Percentiles rank a stretch among this genome's conserved stretches.
These are phyloP conservation scores for Orbilia oligospora DNA, from an alignment of 2,329 filamentous ascomycete species.

Conservation along the genomic window DNA sequence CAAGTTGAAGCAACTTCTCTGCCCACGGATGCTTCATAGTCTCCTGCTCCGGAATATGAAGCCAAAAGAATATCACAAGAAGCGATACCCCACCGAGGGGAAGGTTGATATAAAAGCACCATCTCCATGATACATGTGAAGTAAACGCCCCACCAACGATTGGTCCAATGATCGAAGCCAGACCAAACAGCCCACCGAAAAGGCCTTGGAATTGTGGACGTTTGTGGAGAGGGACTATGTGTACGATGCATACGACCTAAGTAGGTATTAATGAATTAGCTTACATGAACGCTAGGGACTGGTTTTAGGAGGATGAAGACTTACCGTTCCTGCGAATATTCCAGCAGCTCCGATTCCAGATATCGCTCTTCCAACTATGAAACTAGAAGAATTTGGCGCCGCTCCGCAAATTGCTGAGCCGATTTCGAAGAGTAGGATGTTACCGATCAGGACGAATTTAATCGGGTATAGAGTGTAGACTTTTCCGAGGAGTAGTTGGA, in stretches of 20 bases:
- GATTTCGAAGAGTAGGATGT: constrained; percentile 51
- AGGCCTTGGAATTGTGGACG: constrained; percentile 64
- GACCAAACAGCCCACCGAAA: constrained; percentile 69
- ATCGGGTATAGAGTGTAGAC: constrained; percentile 67
- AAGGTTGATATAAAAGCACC: constrained; percentile 76
- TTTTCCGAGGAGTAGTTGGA: constrained; percentile 68
- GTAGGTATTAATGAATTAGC: constrained; percentile 69
- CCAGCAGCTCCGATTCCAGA: constrained; percentile 72
- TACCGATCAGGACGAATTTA: constrained; percentile 61
- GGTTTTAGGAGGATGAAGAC: neutral
- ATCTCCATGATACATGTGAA: constrained; percentile 69
- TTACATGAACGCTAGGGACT: neutral
- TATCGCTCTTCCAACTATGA: constrained; percentile 72
- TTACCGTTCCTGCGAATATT: constrained; percentile 70
- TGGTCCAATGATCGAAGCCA: constrained; percentile 70
- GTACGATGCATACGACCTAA: constrained; percentile 70
- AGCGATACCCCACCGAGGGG: constrained; percentile 72
- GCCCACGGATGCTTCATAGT: constrained; percentile 64
- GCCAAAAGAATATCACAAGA: constrained; percentile 70
- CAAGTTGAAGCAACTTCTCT: constrained; percentile 71
- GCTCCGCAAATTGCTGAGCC: constrained; percentile 67
- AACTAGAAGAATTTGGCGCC: constrained; percentile 64
- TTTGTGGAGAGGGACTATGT: constrained; percentile 64
- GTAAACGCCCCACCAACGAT: constrained; percentile 71
- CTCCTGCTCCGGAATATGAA: constrained; percentile 66